These are phyloP conservation scores for Solanum tarijense DNA, from an alignment of 257 asterid genomes.

Conservation along the genomic window DNA sequence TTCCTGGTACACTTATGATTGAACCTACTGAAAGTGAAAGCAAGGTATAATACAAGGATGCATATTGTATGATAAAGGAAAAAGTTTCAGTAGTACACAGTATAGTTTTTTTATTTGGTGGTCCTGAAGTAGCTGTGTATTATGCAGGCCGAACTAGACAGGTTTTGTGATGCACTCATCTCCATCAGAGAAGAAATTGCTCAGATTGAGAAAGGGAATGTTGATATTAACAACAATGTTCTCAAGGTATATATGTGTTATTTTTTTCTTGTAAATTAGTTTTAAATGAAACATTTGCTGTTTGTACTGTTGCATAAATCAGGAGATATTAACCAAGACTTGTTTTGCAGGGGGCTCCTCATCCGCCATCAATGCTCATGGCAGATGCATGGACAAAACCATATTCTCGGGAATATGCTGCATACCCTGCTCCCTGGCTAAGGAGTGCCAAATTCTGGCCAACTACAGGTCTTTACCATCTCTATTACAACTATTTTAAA, in stretches of 20 bases:
- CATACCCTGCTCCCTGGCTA: slow-evolving; percentile 96
- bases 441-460: slow-evolving; percentile 97
- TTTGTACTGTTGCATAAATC: neutral
- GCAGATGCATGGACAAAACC: slow-evolving; percentile 95
- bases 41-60: slow-evolving; percentile 49
- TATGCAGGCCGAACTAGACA: slow-evolving; percentile 85
- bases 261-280: neutral
- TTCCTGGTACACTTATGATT: slow-evolving; percentile 96
- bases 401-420: slow-evolving; percentile 92
- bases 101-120: neutral
- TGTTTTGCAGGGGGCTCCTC: slow-evolving; percentile 79
- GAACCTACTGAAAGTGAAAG: slow-evolving; percentile 99
- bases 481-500: neutral
- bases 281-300: neutral
- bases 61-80: neutral
- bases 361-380: slow-evolving; percentile 95
- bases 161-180: slow-evolving; percentile 89
- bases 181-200: slow-evolving; percentile 89
- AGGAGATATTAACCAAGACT: slow-evolving; percentile 9
- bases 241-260: slow-evolving; percentile 53
- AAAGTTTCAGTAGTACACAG: neutral
- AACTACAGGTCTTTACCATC: slow-evolving; percentile 47
- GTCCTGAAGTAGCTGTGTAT: neutral
- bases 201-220: slow-evolving; percentile 77
- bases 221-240: slow-evolving; percentile 71